Evolutionary conservation across 1,139 yeast species (phyloP).

Genomic region (Nadsonia starkeyi-henricii): DNA sequence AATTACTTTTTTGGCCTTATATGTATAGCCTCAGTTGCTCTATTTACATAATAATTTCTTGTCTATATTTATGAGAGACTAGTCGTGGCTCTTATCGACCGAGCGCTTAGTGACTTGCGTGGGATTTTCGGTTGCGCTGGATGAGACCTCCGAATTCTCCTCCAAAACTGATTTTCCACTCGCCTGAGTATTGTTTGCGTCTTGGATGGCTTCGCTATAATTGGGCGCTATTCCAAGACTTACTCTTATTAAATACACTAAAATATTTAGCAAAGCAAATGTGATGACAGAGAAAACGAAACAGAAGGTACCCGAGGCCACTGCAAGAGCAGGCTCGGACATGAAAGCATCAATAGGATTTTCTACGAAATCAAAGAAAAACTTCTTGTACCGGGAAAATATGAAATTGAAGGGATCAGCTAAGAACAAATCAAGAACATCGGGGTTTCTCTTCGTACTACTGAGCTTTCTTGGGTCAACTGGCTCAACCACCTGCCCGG

Average conservation of each 20-base stretch:
- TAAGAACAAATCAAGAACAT: constrained; percentile 20
- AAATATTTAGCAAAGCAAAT: constrained; percentile 16
- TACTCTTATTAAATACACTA: constrained; percentile 10
- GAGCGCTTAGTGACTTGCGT: not conserved
- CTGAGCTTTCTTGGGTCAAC: constrained; percentile 7
- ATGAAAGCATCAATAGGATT: constrained; percentile 22
- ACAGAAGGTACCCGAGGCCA: constrained; percentile 11
- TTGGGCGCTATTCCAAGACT: no score
- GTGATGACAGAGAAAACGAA: constrained; percentile 16
- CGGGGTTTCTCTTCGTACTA: constrained; percentile 2
- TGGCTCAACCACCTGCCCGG: constrained; percentile 2
- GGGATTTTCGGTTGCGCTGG: not conserved
- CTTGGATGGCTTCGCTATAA: no score
- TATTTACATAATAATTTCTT: no score
- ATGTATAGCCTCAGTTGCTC: no score
- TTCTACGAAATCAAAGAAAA: constrained; percentile 19
- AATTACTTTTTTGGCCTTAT: no score
- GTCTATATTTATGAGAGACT: no score
- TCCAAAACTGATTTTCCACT: constrained; percentile 5
- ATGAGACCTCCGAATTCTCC: not conserved
- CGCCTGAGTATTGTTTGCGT: constrained; percentile 7
- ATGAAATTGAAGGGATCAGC: constrained; percentile 25
- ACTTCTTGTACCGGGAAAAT: constrained; percentile 18
- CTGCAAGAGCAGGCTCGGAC: constrained; percentile 24
- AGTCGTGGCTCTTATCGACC: no score